These are phyloP conservation scores for Leishmania turanica DNA, from an alignment of 208 protist genomes.

Conservation along the genomic window DNA sequence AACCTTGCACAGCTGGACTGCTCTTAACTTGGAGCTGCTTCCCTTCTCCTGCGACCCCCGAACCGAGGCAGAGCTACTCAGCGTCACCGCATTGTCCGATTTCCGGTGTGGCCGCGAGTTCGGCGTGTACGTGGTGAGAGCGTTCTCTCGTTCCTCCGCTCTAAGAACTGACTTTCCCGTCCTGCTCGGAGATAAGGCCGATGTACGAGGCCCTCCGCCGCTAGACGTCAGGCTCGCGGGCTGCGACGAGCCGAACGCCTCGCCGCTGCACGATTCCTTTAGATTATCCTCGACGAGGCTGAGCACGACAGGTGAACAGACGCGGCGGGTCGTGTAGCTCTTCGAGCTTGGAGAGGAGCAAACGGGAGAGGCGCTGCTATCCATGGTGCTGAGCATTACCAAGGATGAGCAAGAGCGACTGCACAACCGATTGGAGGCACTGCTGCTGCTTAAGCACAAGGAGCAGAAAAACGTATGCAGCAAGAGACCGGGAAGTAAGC, in stretches of 20 bases:
- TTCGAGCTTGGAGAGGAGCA: neutral
- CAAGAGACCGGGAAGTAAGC: neutral
- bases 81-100: neutral
- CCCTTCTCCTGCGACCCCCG: neutral
- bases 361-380: neutral
- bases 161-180: neutral
- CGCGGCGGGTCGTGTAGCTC: conserved; percentile 1
- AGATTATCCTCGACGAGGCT: conserved; percentile 15
- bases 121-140: neutral
- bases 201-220: neutral
- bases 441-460: neutral
- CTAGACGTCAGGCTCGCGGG: conserved; percentile 15
- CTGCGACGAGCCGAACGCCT: conserved; percentile 10
- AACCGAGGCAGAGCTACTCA: neutral
- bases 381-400: conserved; percentile 3
- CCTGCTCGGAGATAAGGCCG: neutral
- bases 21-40: neutral
- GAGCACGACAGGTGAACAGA: conserved; percentile 2
- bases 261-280: conserved; percentile 12
- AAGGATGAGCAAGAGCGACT: neutral
- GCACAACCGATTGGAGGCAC: neutral
- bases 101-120: neutral
- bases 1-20: neutral
- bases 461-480: neutral
- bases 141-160: neutral